Evolutionary conservation across 768 basidiomycete genomes (phyloP).

Genomic region (Stropharia rugosoannulata): DNA sequence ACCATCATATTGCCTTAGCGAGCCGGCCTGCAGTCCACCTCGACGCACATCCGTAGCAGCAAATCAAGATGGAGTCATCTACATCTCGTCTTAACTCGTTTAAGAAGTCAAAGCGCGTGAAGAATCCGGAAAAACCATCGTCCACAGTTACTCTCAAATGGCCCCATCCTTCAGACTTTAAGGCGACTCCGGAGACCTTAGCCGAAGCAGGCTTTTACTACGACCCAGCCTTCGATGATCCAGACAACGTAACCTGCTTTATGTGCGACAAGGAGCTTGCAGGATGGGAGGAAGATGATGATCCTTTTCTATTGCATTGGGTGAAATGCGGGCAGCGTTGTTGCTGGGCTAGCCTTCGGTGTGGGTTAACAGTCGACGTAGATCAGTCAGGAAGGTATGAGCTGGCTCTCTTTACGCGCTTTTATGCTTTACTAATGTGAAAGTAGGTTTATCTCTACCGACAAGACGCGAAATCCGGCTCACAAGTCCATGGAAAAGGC

Average conservation of each 20-base stretch:
- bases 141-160: conserved; percentile 60
- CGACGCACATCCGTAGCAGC: not conserved
- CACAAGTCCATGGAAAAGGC: conserved; percentile 72
- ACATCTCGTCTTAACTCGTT: conserved; percentile 70
- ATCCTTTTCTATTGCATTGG: conserved; percentile 84
- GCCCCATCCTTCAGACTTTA: conserved; percentile 68
- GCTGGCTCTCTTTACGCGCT: not conserved
- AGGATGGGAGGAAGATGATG: conserved; percentile 84
- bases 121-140: conserved; percentile 49
- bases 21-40: conserved; percentile 5
- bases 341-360: conserved; percentile 81
- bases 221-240: conserved; percentile 62
- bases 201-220: conserved; percentile 92
- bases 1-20: not conserved
- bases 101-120: conserved; percentile 58
- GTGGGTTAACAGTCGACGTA: conserved; percentile 60
- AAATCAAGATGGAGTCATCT: conserved; percentile 47
- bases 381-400: conserved; percentile 57
- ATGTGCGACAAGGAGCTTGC: conserved; percentile 79
- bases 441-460: conserved; percentile 56
- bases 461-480: conserved; percentile 63
- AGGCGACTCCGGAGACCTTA: conserved; percentile 71
- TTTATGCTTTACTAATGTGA: conserved; percentile 2
- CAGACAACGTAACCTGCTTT: conserved; percentile 82
- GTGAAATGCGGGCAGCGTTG: conserved; percentile 63